Conservation (phyloP, 2,329 filamentous ascomycete genomes). For the Diaporthe citriasiana region DNA sequence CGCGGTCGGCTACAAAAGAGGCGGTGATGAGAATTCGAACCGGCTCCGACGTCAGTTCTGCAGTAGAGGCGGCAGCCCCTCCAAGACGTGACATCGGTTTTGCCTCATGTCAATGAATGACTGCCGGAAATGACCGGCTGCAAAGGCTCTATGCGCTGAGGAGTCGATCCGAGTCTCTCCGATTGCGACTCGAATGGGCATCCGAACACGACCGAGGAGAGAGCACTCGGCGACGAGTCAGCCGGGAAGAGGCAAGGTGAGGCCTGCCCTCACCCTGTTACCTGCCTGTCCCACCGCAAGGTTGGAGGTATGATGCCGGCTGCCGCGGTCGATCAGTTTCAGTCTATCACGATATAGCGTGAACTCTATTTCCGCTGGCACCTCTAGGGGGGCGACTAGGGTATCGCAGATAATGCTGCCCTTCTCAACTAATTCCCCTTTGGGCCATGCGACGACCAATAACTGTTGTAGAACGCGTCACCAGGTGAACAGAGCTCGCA, state of each 20-base stretch:
- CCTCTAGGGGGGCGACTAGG: constrained; percentile 4
- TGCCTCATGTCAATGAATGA: background rate
- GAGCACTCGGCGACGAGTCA: constrained; percentile 28
- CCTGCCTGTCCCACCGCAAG: constrained; percentile 1
- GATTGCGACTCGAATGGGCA: constrained; percentile 1
- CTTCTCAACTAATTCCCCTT: constrained; percentile 32
- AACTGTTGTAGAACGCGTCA: constrained; percentile 5
- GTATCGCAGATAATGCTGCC: constrained; percentile 12
- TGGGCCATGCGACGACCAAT: constrained; percentile 5
- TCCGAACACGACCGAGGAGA: constrained; percentile 19
- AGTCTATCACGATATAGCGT: constrained; percentile 26
- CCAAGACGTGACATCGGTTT: constrained; percentile 26
- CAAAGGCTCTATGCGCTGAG: background rate
- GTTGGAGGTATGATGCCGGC: constrained; percentile 26
- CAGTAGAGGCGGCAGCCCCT: constrained; percentile 9
- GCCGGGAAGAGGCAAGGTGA: constrained; percentile 31
- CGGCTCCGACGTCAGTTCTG: constrained; percentile 23
- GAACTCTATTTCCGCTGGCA: constrained; percentile 35
- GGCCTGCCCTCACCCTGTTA: constrained; percentile 33
- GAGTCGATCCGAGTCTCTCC: constrained; percentile 19
- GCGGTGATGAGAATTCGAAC: constrained; percentile 20
- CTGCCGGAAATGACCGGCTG: constrained; percentile 26
- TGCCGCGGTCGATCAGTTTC: constrained; percentile 34
- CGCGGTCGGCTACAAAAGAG: constrained; percentile 4
- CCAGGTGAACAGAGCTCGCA: constrained; percentile 20